Evolutionary conservation across 257 asterid genomes (phyloP).

Genomic region (Solanum verrucosum): DNA sequence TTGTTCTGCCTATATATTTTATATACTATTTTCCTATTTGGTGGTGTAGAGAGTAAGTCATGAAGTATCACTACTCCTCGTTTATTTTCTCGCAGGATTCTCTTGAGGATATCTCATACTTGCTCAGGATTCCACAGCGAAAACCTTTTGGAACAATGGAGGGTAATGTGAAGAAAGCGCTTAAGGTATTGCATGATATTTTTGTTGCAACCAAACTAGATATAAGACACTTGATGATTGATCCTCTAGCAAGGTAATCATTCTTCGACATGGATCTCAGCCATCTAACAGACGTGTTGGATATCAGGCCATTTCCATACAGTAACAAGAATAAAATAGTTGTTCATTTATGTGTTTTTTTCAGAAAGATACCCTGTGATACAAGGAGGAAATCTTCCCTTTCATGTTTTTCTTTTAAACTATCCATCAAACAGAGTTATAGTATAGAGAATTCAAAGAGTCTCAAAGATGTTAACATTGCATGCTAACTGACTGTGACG

Average conservation of each 20-base stretch:
- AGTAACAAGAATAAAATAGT: not conserved
- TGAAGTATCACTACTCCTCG: not conserved
- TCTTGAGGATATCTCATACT: conserved; percentile 87
- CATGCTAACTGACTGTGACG: not conserved
- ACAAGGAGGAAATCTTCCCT: not conserved
- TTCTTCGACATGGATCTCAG: not conserved
- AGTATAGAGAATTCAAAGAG: not conserved
- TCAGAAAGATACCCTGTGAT: not conserved
- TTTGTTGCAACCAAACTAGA: not conserved
- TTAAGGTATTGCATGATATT: conserved; percentile 45
- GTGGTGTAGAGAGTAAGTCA: not conserved
- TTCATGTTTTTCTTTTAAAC: not conserved
- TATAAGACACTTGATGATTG: not conserved
- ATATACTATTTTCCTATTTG: not conserved
- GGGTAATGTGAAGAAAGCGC: conserved; percentile 89
- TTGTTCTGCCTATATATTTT: not conserved
- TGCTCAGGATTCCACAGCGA: conserved; percentile 95
- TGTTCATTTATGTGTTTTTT: not conserved
- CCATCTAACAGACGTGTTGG: not conserved
- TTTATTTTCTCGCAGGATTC: conserved; percentile 50
- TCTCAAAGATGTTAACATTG: not conserved
- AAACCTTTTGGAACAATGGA: conserved; percentile 98
- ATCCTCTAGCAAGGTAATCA: not conserved
- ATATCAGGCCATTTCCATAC: not conserved
- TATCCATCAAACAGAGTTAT: not conserved